phyloP scores from a whole-genome alignment of 192 early-diverging fungal species.

The Tieghemiomyces parasiticus region DNA sequence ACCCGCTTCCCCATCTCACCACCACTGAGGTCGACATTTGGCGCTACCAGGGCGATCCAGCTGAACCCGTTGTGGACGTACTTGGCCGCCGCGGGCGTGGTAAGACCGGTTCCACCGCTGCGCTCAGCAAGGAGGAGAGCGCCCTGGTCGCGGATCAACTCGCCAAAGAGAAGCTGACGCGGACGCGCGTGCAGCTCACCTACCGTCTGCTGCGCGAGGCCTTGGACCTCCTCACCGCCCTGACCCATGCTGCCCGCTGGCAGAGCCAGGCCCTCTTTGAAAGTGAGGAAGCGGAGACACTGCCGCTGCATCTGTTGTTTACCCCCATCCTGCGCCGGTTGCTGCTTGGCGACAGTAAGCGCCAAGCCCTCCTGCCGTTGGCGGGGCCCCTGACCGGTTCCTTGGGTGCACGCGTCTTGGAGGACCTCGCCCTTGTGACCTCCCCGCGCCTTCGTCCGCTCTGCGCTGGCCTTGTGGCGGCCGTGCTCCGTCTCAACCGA shows the following conservation, averaged over 20 bases:
- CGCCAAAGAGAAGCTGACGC: slow-evolving; percentile 49
- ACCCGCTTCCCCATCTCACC: too few relatives aligned
- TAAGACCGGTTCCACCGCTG: not conserved
- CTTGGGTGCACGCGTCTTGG: not conserved
- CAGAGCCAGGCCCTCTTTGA: not conserved
- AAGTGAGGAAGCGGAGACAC: not conserved
- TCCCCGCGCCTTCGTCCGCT: not conserved
- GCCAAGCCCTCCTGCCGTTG: not conserved
- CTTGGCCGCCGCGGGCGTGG: not conserved
- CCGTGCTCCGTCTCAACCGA: not conserved
- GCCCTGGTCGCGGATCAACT: slow-evolving; percentile 48
- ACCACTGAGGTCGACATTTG: slow-evolving; percentile 5
- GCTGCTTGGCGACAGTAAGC: not conserved
- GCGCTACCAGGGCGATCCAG: not conserved
- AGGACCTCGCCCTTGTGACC: not conserved
- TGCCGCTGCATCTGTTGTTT: not conserved
- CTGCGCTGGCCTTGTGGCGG: not conserved
- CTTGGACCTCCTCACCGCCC: slow-evolving; percentile 37
- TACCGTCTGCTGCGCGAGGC: slow-evolving; percentile 29
- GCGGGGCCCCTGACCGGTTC: not conserved
- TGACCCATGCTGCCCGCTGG: slow-evolving; percentile 18
- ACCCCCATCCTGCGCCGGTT: not conserved
- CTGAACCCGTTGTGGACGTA: slow-evolving; percentile 6
- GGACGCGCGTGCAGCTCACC: slow-evolving; percentile 36
- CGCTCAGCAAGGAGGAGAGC: slow-evolving; percentile 51